Evolutionary conservation across 257 asterid species (phyloP).

Genomic region (Solanum pinnatisectum): DNA sequence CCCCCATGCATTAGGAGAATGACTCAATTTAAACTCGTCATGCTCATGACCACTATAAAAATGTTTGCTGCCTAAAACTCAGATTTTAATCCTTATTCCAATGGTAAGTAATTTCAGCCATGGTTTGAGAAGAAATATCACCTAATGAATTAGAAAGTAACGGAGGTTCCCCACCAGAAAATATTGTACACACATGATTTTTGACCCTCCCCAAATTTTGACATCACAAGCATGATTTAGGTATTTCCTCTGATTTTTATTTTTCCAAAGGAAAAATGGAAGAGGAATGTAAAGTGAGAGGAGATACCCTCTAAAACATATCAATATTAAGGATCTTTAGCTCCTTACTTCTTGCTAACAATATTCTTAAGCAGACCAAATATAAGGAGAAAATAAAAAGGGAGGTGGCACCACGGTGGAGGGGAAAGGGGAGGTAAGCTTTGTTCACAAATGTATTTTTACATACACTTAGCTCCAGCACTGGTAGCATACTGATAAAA

Average conservation of each 20-base stretch:
- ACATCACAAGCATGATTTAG: background rate
- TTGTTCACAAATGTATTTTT: background rate
- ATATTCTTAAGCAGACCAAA: background rate
- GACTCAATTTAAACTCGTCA: background rate
- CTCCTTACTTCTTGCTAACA: background rate
- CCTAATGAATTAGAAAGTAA: background rate
- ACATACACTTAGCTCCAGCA: background rate
- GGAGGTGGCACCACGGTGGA: background rate
- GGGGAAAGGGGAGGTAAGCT: background rate
- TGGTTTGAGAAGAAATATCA: background rate
- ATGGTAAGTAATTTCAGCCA: background rate
- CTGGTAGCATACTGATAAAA: background rate
- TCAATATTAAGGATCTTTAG: background rate
- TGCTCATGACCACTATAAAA: background rate
- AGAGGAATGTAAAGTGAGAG: background rate
- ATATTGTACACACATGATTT: background rate
- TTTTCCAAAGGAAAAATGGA: background rate
- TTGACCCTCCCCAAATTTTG: background rate
- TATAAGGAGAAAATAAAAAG: background rate
- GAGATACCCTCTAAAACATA: background rate
- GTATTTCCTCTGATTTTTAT: background rate
- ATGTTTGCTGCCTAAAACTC: background rate
- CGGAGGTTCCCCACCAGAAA: background rate
- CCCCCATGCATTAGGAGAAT: background rate
- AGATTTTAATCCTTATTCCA: background rate